These are phyloP conservation scores for Xylaria intraflava DNA, from an alignment of 495 filamentous ascomycete genomes.

Conservation along the genomic window DNA sequence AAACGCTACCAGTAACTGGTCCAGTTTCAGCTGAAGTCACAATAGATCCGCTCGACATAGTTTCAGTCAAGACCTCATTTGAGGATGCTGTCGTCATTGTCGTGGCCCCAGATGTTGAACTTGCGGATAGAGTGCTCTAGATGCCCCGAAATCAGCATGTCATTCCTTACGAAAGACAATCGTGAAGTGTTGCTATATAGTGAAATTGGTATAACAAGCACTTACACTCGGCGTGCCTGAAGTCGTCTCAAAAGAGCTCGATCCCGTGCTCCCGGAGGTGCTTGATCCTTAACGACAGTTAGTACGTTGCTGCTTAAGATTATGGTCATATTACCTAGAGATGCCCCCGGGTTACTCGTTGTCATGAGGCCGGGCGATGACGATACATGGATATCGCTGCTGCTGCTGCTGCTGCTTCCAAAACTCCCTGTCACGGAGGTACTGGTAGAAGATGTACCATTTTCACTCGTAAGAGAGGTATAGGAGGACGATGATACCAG, in stretches of 20 bases:
- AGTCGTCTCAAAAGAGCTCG: background rate
- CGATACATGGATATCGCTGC: background rate
- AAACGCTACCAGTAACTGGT: background rate
- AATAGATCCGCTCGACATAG: conserved; percentile 2
- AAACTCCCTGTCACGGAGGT: background rate
- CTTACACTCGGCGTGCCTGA: conserved; percentile 1
- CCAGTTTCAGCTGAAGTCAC: background rate
- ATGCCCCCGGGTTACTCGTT: background rate
- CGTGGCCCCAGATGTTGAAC: background rate
- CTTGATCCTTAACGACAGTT: background rate
- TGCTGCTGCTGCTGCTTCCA: background rate
- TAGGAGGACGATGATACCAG: background rate
- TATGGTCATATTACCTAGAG: background rate
- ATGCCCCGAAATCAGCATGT: background rate
- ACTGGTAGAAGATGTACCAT: background rate
- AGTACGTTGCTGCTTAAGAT: background rate
- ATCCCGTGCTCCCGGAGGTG: background rate
- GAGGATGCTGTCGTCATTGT: background rate
- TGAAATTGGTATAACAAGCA: background rate
- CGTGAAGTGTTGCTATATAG: background rate
- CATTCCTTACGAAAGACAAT: background rate
- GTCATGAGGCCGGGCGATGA: background rate
- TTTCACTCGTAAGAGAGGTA: background rate
- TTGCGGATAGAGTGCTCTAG: background rate
- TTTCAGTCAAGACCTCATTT: background rate